Evolutionary conservation across 352 stramenopile species (phyloP).

Genomic region (Thalassiosira exigua): DNA sequence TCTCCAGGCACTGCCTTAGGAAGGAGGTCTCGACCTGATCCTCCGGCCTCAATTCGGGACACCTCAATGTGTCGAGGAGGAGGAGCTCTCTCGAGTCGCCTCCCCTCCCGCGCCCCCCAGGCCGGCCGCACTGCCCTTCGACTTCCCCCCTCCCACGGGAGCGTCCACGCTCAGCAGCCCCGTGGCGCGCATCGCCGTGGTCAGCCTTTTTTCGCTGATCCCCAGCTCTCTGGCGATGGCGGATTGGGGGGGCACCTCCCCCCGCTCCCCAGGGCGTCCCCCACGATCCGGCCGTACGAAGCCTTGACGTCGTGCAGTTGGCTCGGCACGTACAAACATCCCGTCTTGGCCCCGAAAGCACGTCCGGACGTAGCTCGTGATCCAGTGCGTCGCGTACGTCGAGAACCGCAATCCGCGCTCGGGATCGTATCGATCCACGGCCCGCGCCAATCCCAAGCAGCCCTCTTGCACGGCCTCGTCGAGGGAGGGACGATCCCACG

Average conservation of each 20-base stretch:
- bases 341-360: conserved; percentile 68
- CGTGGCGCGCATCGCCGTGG: conserved; percentile 63
- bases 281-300: conserved; percentile 63
- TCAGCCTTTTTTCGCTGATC: conserved; percentile 55
- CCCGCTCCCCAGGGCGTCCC: conserved; percentile 46
- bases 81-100: conserved; percentile 44
- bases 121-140: conserved; percentile 56
- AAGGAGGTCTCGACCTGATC: conserved; percentile 80
- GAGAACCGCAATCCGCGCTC: conserved; percentile 83
- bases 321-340: conserved; percentile 63
- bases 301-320: conserved; percentile 68
- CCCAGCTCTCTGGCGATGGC: conserved; percentile 55
- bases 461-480: conserved; percentile 88
- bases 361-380: conserved; percentile 77
- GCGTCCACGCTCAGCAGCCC: conserved; percentile 67
- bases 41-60: conserved; percentile 59
- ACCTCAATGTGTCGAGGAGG: conserved; percentile 59
- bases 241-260: conserved; percentile 33
- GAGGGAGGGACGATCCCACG: conserved; percentile 67
- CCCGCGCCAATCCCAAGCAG: conserved; percentile 81
- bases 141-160: conserved; percentile 43
- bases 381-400: conserved; percentile 88
- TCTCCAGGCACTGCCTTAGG: conserved; percentile 76
- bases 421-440: conserved; percentile 86
- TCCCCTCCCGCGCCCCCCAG: conserved; percentile 50